Percentiles rank a stretch among this genome's conserved stretches.
phyloP scores from a whole-genome alignment of 108 stramenopile species.

The Fistulifera solaris region DNA sequence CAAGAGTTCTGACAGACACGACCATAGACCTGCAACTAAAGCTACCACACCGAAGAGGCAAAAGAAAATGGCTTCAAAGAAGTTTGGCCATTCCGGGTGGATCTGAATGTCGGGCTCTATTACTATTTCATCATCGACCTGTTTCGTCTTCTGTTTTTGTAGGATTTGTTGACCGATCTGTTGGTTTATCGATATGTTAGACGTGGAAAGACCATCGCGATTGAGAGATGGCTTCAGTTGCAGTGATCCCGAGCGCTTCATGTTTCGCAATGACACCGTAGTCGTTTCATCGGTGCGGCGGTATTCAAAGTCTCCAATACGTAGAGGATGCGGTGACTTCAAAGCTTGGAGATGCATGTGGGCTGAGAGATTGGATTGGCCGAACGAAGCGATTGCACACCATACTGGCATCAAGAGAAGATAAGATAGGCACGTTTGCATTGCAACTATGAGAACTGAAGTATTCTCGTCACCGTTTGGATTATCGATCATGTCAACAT shows the following conservation, averaged over 20 bases:
- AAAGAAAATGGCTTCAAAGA: conserved; percentile 57
- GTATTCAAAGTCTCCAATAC: conserved; percentile 50
- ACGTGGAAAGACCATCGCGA: not conserved
- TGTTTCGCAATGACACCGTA: not conserved
- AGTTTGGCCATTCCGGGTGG: conserved; percentile 44
- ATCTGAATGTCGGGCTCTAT: conserved; percentile 46
- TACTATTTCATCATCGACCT: not conserved
- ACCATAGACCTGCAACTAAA: conserved; percentile 34
- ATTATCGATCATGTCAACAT: not conserved
- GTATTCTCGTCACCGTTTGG: not conserved
- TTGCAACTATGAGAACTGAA: too few relatives aligned
- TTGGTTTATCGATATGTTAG: conserved; percentile 17
- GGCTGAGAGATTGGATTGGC: conserved; percentile 30
- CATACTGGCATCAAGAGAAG: conserved; percentile 58
- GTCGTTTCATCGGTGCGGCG: conserved; percentile 2
- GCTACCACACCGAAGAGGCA: conserved; percentile 63
- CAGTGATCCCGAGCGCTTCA: not conserved
- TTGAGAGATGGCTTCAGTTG: not conserved
- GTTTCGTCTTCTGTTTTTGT: conserved; percentile 12
- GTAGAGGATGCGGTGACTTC: conserved; percentile 69
- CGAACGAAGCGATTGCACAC: conserved; percentile 44
- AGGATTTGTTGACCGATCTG: conserved; percentile 21
- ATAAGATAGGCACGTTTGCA: conserved; percentile 25
- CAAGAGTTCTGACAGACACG: too few relatives aligned
- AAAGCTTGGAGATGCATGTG: conserved; percentile 47